These are phyloP conservation scores for Cenchrus fungigraminus DNA, from an alignment of 176 grass and related monocot genomes.

Conservation along the genomic window DNA sequence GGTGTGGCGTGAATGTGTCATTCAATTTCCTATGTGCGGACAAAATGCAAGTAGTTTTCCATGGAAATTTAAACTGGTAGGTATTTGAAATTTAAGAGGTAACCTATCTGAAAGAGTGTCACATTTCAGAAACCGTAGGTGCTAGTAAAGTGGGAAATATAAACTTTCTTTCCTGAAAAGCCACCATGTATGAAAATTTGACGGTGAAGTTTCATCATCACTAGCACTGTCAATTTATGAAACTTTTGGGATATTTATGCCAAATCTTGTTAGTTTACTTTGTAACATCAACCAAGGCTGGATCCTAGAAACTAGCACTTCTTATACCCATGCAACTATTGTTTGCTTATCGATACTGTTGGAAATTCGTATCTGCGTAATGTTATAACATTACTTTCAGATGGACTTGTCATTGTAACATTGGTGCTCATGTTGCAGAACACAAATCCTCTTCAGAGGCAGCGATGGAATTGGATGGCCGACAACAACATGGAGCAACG, in stretches of 20 bases:
- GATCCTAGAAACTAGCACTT: not conserved
- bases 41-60: not conserved
- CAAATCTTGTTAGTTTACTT: conserved; percentile 15
- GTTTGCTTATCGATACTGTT: not conserved
- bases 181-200: not conserved
- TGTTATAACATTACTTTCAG: not conserved
- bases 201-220: not conserved
- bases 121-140: not conserved
- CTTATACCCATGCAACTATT: not conserved
- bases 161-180: not conserved
- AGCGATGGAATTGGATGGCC: conserved; percentile 27
- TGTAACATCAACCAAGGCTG: not conserved
- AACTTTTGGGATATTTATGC: not conserved
- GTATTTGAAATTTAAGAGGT: not conserved
- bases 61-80: not conserved
- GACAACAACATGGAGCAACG: conserved; percentile 17
- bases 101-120: not conserved
- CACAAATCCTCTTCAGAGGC: conserved; percentile 41
- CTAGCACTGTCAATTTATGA: not conserved
- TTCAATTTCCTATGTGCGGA: not conserved
- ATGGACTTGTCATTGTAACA: conserved; percentile 22
- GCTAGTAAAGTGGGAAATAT: not conserved
- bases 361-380: not conserved
- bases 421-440: conserved; percentile 21
- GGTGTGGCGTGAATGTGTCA: not conserved